Conservation (phyloP, 2,329 filamentous ascomycete genomes). For the Stemphylium vesicarium region DNA sequence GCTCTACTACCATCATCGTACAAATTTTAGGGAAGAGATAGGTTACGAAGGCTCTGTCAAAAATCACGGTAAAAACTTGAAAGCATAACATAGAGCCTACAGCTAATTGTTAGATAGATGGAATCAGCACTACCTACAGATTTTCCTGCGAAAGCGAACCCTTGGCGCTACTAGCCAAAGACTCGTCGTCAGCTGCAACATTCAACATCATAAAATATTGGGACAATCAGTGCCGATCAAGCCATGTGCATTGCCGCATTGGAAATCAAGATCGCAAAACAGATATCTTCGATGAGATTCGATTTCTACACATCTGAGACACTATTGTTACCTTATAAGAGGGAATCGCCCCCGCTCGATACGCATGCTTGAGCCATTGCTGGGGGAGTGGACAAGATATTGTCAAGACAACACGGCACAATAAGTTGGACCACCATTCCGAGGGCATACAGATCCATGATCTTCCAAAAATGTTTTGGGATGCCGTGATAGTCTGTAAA, state of each 20-base stretch:
- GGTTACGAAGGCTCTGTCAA: too few species aligned
- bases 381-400: neutral
- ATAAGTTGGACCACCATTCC: neutral
- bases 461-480: neutral
- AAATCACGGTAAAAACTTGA: too few species aligned
- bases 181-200: too few species aligned
- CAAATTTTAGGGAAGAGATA: too few species aligned
- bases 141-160: too few species aligned
- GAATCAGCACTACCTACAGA: too few species aligned
- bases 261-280: fast-evolving
- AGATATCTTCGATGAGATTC: neutral
- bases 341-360: neutral
- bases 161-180: too few species aligned
- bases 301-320: neutral
- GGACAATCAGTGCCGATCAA: neutral
- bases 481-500: neutral
- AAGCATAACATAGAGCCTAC: too few species aligned
- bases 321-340: neutral
- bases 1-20: too few species aligned
- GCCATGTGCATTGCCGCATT: neutral
- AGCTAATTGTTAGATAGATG: too few species aligned
- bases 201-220: too few species aligned
- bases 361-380: conserved; percentile 1
- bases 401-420: neutral
- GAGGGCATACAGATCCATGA: neutral